Base-by-base conservation (phyloP, 768 basidiomycete genomes). In the Hygrocybe coccinea region DNA sequence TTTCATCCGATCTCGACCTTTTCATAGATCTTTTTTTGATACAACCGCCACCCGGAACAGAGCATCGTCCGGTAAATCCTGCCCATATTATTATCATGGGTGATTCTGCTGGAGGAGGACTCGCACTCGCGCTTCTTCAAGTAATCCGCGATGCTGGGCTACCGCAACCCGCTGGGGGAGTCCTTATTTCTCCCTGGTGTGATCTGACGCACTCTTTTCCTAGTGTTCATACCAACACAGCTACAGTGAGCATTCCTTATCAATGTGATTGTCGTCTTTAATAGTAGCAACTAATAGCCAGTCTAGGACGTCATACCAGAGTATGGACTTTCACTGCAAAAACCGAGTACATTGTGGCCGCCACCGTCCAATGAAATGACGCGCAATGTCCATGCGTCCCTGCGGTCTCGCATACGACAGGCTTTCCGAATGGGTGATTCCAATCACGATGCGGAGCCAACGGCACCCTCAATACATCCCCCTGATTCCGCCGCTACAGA, bases 141-240 rank as follows among this genome's bases (percentile, higher is more conserved):
- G 78, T 89, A 9, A 81, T 99, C 46, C 87, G 97, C 14, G 97
- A 99, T 68, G 72, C 80, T 0, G 85, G 82, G 2, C 74, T 95
- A 21, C 93, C 93, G 5, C 60, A 80, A 44, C 95, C 95, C 3
- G 91, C 93, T 2, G 97, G 93, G 6, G 93, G 85, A 1, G 77
- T 95, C 15, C 73, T 97, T 38, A 87, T 97, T 59, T 94, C 91
- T 24, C 97, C 97, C 0, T 97, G 95, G 90, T 89, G 78, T 66
- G 81, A 81, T 69, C 71, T 98, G n/a, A 95, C 91, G 0, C 97
- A 98, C 68, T 94, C 91, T 0, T 97, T 98, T 69, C 90, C 92
- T 0, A 92, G 89, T 62, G 80, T 95, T 45, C 80, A 91, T 63
- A 73, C 77, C 37, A 97, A 98, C 67, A 93, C 91, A 1, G 77